phyloP scores from a whole-genome alignment of 2,329 filamentous ascomycete species.

The Cladosporium sp. region DNA sequence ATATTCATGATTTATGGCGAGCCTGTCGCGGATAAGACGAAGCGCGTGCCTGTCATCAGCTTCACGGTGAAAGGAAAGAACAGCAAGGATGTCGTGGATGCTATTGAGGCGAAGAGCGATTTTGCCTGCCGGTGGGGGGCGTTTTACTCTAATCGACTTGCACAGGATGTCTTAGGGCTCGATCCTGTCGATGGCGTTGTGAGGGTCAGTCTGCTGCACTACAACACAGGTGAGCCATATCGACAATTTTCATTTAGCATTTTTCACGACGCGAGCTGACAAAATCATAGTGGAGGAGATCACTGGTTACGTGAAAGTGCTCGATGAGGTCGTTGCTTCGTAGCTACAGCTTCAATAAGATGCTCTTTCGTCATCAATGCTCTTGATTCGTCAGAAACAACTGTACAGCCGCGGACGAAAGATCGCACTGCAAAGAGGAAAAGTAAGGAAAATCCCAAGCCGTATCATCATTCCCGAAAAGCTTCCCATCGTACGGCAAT shows the following conservation, averaged over 20 bases:
- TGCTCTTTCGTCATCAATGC: too few relatives aligned
- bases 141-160: constrained; percentile 62
- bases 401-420: too few relatives aligned
- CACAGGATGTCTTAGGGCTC: constrained; percentile 50
- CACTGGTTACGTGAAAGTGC: constrained; percentile 43
- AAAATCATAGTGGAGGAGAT: constrained; percentile 49
- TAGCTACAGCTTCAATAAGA: background rate
- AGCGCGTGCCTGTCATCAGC: constrained; percentile 60
- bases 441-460: too few relatives aligned
- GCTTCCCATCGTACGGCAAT: background rate
- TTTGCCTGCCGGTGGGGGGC: constrained; percentile 62
- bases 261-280: background rate
- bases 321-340: constrained; percentile 41
- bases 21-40: constrained; percentile 38
- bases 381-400: too few relatives aligned
- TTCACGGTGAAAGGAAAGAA: constrained; percentile 55
- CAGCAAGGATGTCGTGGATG: constrained; percentile 54
- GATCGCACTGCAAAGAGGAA: too few relatives aligned
- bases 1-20: constrained; percentile 54
- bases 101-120: constrained; percentile 52
- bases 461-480: background rate
- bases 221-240: constrained; percentile 56
- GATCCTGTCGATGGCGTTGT: constrained; percentile 58
- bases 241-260: background rate
- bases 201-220: constrained; percentile 66